Conservation (phyloP, 345 rosid genomes). For the Gossypioides kirkii region DNA sequence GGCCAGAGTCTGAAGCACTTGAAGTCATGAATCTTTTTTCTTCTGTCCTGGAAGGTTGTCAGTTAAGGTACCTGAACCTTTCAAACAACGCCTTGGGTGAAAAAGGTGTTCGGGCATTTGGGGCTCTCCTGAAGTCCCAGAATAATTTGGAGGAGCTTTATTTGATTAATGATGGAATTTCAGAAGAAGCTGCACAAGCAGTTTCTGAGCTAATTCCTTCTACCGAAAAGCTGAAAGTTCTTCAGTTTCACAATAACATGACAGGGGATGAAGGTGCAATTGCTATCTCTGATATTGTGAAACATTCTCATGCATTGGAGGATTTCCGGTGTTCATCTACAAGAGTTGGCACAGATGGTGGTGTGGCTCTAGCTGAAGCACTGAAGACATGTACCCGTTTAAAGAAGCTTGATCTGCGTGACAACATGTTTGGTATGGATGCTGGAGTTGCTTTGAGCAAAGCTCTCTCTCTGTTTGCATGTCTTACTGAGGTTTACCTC, state of each 20-base stretch:
- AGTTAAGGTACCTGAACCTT: background rate
- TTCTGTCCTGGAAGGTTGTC: background rate
- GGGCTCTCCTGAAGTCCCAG: background rate
- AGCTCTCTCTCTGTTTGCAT: background rate
- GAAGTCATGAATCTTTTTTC: conserved; percentile 22
- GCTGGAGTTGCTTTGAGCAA: conserved; percentile 8
- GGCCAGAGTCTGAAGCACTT: conserved; percentile 78
- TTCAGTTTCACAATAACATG: conserved; percentile 66
- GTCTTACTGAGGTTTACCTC: background rate
- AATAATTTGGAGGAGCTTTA: background rate
- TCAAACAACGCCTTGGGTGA: conserved; percentile 4
- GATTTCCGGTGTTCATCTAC: conserved; percentile 1
- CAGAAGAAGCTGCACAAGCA: background rate
- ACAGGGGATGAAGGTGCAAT: conserved; percentile 32
- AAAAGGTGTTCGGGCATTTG: conserved; percentile 2
- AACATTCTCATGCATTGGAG: background rate
- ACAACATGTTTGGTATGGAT: background rate
- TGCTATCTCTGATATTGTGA: conserved; percentile 5
- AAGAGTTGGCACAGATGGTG: background rate
- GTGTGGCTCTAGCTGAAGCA: background rate
- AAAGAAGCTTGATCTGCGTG: conserved; percentile 2
- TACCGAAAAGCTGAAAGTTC: background rate
- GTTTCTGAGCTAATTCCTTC: background rate
- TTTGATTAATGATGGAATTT: background rate
- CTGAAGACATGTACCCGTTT: background rate